Base-by-base conservation (phyloP, 2,329 filamentous ascomycete genomes). In the Paracamarosporium sp. region DNA sequence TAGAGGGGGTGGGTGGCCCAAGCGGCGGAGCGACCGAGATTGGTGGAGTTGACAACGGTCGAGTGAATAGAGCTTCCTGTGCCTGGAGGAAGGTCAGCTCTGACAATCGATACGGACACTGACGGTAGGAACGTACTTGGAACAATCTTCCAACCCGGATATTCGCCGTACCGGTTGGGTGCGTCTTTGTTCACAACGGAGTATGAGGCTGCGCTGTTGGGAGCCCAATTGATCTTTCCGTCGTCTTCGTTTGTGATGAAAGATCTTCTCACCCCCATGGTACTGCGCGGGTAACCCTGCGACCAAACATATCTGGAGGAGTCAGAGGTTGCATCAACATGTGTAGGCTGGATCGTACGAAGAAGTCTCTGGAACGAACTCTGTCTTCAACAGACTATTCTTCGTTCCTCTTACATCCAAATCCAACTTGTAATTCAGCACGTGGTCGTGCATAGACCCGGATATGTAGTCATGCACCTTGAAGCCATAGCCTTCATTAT, bases 1-100 rank as follows among this genome's bases (percentile, higher is more conserved):
- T 79, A 81, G 9, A 86, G 59, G 63, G 86, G 79, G 56, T 83
- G 74, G 25, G 77, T 77, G 4, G 82, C 80, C 78, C 81, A 86
- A 30, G 74, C 70, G 0, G 78, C 81, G 1, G 81, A 75, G 33
- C 81, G 78, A n/a, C 68, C 75, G 1, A 83, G 64, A 13, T 77
- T 79, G 17, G 74, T 78, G 3, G 81, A 83, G 62, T 84, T 77
- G 40, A 78, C 48, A 15, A 84, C 78, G 0, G 82, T 83, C 36
- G 85, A 51, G 30, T 55, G 41, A 17, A 59, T 46, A 15, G 44
- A 43, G n/a, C 22, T 12, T 17, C 40, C 33, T 9, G 46, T 36
- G n/a, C n/a, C n/a, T n/a, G n/a, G n/a, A n/a, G n/a, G n/a, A n/a
- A n/a, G n/a, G n/a, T n/a, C n/a, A n/a, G n/a, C n/a, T n/a, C n/a